Conservation (phyloP, 805 yeast genomes). For the Metschnikowia dekortorum region DNA sequence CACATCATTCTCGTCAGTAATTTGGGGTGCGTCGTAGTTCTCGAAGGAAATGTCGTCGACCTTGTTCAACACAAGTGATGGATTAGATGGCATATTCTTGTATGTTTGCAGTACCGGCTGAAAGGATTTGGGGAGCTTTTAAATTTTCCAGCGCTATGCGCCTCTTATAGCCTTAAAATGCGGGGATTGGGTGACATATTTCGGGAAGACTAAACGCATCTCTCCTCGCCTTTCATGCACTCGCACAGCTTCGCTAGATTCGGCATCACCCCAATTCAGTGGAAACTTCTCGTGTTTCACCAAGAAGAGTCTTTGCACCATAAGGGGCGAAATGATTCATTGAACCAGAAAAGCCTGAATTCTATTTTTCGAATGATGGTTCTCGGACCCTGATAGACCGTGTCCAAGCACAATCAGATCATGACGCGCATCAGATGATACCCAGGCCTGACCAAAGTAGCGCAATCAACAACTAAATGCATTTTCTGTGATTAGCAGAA, state of each 20-base stretch:
- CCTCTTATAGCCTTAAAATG: conserved; percentile 2
- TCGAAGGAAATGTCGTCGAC: conserved; percentile 62
- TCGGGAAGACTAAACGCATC: conserved; percentile 5
- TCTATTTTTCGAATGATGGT: too few species aligned
- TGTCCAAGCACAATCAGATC: not conserved
- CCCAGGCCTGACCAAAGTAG: not conserved
- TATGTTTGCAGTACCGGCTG: not conserved
- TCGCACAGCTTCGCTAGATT: not conserved
- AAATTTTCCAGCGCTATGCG: not conserved
- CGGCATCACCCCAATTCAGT: not conserved
- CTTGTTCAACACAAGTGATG: conserved; percentile 61
- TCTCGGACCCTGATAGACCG: too few species aligned
- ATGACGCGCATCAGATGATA: not conserved
- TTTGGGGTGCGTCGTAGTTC: conserved; percentile 61
- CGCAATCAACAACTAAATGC: not conserved
- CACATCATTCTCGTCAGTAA: conserved; percentile 63
- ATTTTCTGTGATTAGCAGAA: too few species aligned
- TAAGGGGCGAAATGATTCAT: too few species aligned
- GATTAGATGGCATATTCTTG: conserved; percentile 29
- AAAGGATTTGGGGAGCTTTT: not conserved
- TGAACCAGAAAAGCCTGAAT: too few species aligned
- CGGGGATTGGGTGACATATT: conserved; percentile 6
- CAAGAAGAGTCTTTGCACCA: not conserved
- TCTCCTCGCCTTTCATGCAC: not conserved
- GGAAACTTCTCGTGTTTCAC: too few species aligned